These are phyloP conservation scores for Hypocrella siamensis DNA, from an alignment of 2,329 filamentous ascomycete species.

Conservation along the genomic window DNA sequence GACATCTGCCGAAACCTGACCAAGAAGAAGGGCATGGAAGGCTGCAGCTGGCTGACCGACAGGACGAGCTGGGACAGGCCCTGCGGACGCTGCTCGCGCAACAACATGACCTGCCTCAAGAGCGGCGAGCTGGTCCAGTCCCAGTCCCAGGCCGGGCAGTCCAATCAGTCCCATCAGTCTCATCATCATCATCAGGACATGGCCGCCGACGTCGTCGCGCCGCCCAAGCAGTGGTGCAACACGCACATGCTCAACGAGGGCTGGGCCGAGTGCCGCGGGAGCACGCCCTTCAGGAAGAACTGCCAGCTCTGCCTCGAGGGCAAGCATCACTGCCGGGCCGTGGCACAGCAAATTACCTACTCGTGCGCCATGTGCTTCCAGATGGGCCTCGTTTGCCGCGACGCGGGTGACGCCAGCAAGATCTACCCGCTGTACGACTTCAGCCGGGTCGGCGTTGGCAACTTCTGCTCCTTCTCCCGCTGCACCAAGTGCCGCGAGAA, in stretches of 20 bases:
- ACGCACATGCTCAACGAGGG: slow-evolving; percentile 4
- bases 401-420: not conserved
- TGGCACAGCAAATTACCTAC: slow-evolving; percentile 3
- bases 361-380: slow-evolving; percentile 14
- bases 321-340: slow-evolving; percentile 8
- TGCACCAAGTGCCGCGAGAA: slow-evolving; percentile 11
- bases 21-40: slow-evolving; percentile 1
- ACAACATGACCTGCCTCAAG: slow-evolving; percentile 8
- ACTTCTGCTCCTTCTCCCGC: slow-evolving; percentile 9
- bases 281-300: slow-evolving; percentile 5
- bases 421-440: slow-evolving; percentile 13
- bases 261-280: slow-evolving; percentile 6
- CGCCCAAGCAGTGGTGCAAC: slow-evolving; percentile 6
- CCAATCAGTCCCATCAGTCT: no score
- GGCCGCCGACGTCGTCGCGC: not conserved
- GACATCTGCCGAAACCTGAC: slow-evolving; percentile 8
- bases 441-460: slow-evolving; percentile 16
- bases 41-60: slow-evolving; percentile 10
- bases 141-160: no score
- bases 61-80: slow-evolving; percentile 7
- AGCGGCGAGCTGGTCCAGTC: slow-evolving; percentile 4
- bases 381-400: slow-evolving; percentile 14
- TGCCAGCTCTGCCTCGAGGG: slow-evolving; percentile 6
- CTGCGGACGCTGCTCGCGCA: slow-evolving; percentile 8
- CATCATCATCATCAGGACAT: slow-evolving; percentile 3